Conservation (phyloP, 2,329 filamentous ascomycete genomes). For the Tolypocladium ovalisporum region DNA sequence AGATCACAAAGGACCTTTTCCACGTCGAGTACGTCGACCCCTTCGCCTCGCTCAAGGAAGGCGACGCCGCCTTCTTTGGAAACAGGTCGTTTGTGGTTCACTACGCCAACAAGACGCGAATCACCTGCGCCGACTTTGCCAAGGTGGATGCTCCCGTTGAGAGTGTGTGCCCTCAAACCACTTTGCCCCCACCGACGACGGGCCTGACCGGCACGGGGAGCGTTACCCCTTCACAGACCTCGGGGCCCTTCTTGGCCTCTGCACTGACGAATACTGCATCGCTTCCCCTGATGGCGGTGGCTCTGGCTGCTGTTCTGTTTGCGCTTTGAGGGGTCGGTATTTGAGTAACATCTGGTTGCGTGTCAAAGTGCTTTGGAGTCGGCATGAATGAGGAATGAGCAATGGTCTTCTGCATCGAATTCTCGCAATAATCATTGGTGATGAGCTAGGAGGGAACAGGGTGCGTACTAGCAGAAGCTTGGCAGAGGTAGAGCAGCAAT, state of each 20-base stretch:
- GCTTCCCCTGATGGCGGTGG: neutral
- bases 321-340: neutral
- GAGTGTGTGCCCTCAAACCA: neutral
- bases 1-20: slow-evolving; percentile 41
- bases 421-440: neutral
- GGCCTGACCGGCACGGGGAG: neutral
- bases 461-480: too few relatives aligned
- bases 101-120: slow-evolving; percentile 51
- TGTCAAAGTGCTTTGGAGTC: neutral
- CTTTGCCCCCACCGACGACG: neutral
- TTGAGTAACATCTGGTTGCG: neutral
- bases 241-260: neutral
- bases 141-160: slow-evolving; percentile 5
- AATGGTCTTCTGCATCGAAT: neutral
- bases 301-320: neutral
- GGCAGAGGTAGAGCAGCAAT: neutral
- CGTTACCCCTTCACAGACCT: neutral
- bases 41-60: slow-evolving; percentile 43
- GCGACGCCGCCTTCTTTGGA: slow-evolving; percentile 47
- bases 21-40: slow-evolving; percentile 40
- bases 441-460: neutral
- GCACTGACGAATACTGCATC: neutral
- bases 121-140: slow-evolving; percentile 54
- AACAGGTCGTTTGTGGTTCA: slow-evolving; percentile 56
- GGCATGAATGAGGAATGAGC: neutral